A percentile compares a stretch with the other conserved stretches of the same genome.
phyloP scores from a whole-genome alignment of 345 rosid genomes.

The Diplotaxis tenuifolia region DNA sequence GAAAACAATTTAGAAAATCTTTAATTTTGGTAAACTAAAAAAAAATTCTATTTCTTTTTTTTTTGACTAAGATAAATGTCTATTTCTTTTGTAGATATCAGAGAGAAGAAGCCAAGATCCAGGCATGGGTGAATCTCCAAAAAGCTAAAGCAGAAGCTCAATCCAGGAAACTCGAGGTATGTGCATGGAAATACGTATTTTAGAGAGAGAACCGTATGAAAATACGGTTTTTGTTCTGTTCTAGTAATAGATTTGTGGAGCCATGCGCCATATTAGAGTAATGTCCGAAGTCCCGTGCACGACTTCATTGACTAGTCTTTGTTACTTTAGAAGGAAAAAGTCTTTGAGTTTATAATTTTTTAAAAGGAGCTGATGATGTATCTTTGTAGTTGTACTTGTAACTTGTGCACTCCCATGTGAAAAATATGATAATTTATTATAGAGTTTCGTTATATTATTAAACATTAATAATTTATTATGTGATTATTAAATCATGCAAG shows the following conservation, averaged over 20 bases:
- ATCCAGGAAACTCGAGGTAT: conserved; percentile 80
- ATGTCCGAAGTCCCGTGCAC: conserved; percentile 13
- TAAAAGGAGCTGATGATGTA: conserved; percentile 23
- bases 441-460: not conserved
- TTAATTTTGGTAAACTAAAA: not conserved
- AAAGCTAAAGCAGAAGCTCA: conserved; percentile 97
- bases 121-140: conserved; percentile 94
- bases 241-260: conserved; percentile 47
- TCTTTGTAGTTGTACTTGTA: conserved; percentile 32
- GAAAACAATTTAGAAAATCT: not conserved
- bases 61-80: not conserved
- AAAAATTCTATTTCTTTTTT: not conserved
- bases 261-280: conserved; percentile 43
- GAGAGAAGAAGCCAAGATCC: conserved; percentile 91
- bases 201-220: not conserved
- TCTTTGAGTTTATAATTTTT: conserved; percentile 41
- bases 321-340: conserved; percentile 39
- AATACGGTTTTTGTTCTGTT: conserved; percentile 17
- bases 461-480: not conserved
- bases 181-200: conserved; percentile 1
- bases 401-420: conserved; percentile 38
- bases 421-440: not conserved
- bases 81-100: conserved; percentile 48
- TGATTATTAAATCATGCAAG: not conserved
- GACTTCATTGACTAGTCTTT: conserved; percentile 53